Evolutionary conservation across 202 grass and related monocot genomes (phyloP), one percentile per base, ranked within the genome.

Genomic region (Panicum virgatum): DNA sequence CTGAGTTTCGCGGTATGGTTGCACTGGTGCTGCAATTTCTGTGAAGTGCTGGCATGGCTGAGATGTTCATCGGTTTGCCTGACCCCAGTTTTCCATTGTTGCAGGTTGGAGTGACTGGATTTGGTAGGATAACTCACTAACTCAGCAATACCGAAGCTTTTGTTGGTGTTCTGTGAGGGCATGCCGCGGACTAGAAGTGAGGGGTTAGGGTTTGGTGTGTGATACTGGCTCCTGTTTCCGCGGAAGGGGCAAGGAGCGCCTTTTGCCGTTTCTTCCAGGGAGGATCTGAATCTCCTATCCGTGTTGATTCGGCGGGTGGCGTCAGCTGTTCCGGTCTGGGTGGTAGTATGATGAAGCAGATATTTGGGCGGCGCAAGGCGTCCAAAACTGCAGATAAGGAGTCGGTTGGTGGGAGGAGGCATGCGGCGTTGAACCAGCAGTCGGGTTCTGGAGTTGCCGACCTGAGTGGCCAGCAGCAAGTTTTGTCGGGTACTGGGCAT

Each of bases 271-370:
- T 42, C 3, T 66, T 74, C 57, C 3, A 10, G 18, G 15, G 27
- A 57, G 69, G 69, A 12, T 59, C 79, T 38, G 62, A 30, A 60
- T 14, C 27, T 20, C n/a, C 53, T 13, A 6, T 27, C 19, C 20
- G 5, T 9, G 2, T 29, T 67, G 69, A 57, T 86, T 67, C 1
- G 5, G 32, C 4, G 32, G 69, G 38, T 80, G 61, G 69, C 2
- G 19, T 69, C 51, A 61, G 51, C 84, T 69, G 25, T 13, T 18
- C 20, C 66, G 65, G 20, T 20, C 39, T 32, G 50, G 57, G 48
- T 60, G 42, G 22, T 75, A 83, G 67, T 60, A 93, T 90, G 91
- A 93, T 93, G 61, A 93, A 83, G 47, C 85, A 88, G 82, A 87
- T 93, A 56, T 85, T 93, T 23, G 80, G 88, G 32, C 20, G 73